Evolutionary conservation across 192 early-diverging fungal species (phyloP).

Genomic region (Mortierella antarctica): DNA sequence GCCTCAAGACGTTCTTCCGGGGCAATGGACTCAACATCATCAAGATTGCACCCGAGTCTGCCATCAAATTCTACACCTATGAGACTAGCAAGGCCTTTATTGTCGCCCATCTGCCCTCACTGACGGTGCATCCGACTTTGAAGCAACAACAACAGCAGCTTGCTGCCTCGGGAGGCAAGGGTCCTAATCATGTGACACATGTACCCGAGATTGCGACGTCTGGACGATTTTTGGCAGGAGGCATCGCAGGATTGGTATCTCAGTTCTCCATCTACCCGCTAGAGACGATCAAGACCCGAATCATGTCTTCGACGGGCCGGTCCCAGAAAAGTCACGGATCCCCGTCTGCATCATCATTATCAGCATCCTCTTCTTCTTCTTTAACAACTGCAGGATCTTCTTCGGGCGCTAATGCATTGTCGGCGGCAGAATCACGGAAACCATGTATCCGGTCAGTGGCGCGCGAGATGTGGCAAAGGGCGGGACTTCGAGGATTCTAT

Average conservation of each 20-base stretch:
- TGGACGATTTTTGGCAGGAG: constrained; percentile 77
- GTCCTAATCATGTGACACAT: neutral
- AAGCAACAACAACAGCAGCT: neutral
- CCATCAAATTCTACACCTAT: constrained; percentile 82
- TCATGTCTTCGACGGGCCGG: constrained; percentile 72
- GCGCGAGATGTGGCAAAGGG: constrained; percentile 67
- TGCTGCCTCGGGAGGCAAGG: neutral
- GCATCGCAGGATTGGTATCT: constrained; percentile 74
- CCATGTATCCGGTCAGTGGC: constrained; percentile 61
- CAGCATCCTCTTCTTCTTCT: constrained; percentile 4
- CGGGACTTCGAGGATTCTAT: constrained; percentile 74
- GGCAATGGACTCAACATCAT: constrained; percentile 84
- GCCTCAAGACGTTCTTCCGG: constrained; percentile 73
- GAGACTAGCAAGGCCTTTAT: constrained; percentile 61
- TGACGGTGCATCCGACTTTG: constrained; percentile 19
- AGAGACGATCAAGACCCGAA: constrained; percentile 79
- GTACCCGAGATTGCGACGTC: constrained; percentile 57
- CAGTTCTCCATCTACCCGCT: constrained; percentile 83
- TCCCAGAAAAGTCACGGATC: neutral
- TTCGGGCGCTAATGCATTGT: neutral
- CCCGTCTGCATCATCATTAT: constrained; percentile 2
- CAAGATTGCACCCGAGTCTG: constrained; percentile 82
- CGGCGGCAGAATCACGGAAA: constrained; percentile 18
- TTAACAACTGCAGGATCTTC: neutral
- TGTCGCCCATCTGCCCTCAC: constrained; percentile 34